These are phyloP conservation scores for Apiotrichum akiyoshidainum DNA, from an alignment of 1,284 basidiomycete genomes.

Conservation along the genomic window DNA sequence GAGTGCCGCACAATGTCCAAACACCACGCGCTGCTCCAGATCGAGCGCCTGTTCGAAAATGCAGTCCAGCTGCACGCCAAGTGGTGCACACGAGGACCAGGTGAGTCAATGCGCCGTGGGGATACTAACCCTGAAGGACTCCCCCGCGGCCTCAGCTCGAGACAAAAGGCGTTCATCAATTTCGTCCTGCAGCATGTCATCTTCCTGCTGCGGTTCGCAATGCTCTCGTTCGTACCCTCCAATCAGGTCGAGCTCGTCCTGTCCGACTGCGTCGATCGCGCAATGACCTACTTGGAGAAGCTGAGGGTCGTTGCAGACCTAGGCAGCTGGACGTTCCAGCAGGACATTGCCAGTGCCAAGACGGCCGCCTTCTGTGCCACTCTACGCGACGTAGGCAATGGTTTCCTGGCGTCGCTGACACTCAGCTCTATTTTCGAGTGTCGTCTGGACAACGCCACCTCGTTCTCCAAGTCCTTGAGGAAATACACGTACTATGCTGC, in stretches of 20 bases:
- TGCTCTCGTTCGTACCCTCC: conserved; percentile 3
- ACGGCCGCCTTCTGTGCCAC: conserved; percentile 3
- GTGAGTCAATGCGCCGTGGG: not conserved
- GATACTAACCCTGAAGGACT: not conserved
- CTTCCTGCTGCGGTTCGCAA: conserved; percentile 3
- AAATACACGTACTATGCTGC: not conserved
- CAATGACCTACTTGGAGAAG: not conserved
- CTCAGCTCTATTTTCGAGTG: conserved; percentile 6
- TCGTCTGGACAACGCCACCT: conserved; percentile 1
- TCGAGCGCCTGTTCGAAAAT: conserved; percentile 4
- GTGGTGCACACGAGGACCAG: conserved; percentile 1
- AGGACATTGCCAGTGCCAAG: conserved; percentile 11
- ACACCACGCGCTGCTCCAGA: conserved; percentile 1
- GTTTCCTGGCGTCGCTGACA: not conserved
- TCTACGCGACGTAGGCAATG: not conserved
- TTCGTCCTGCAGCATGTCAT: not conserved
- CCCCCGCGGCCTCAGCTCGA: not conserved
- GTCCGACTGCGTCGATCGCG: conserved; percentile 9
- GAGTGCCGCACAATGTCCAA: not conserved
- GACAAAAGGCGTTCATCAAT: not conserved
- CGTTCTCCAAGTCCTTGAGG: not conserved
- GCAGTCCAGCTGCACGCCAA: conserved; percentile 1
- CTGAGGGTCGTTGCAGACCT: conserved; percentile 1
- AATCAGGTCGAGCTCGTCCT: conserved; percentile 3
- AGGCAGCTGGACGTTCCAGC: conserved; percentile 7